These are phyloP conservation scores for Medakamo hakoo DNA, from an alignment of 139 green algal species.

Conservation along the genomic window DNA sequence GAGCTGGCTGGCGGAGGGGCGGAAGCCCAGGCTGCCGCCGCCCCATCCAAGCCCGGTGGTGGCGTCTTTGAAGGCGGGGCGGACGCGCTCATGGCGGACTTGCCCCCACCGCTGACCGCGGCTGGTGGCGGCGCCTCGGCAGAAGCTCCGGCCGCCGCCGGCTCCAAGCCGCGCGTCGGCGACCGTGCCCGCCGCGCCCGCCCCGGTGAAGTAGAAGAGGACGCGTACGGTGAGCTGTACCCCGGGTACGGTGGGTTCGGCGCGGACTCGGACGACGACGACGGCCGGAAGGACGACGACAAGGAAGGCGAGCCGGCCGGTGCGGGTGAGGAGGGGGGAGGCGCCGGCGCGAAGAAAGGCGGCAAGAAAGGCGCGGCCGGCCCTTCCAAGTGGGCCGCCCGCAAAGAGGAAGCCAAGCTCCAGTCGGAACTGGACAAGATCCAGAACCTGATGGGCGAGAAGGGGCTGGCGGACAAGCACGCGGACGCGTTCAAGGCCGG, in stretches of 20 bases:
- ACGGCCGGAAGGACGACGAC: too few relatives aligned
- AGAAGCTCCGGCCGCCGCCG: too few relatives aligned
- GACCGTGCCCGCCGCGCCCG: conserved; percentile 16
- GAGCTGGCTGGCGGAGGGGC: conserved; percentile 7
- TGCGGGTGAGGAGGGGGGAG: not conserved
- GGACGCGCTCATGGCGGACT: too few relatives aligned
- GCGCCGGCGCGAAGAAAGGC: not conserved
- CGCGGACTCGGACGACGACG: not conserved
- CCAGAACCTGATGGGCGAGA: conserved; percentile 38
- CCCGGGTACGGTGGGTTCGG: not conserved
- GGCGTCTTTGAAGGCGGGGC: too few relatives aligned
- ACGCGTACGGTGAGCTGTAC: not conserved
- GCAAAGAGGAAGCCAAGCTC: conserved; percentile 37
- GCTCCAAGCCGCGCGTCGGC: not conserved
- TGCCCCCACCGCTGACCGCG: too few relatives aligned
- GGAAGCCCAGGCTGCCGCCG: not conserved
- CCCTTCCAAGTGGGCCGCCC: not conserved
- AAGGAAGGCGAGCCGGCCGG: not conserved
- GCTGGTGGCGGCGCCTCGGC: too few relatives aligned
- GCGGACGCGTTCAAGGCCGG: not conserved
- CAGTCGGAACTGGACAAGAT: conserved; percentile 52
- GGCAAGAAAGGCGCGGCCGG: not conserved
- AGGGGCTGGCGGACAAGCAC: conserved; percentile 17
- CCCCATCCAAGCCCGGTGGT: not conserved
- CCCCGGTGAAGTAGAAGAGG: not conserved